Evolutionary conservation across 257 asterid genomes (phyloP), one percentile per base, ranked within the genome.

Genomic region (Solanum pinnatisectum): DNA sequence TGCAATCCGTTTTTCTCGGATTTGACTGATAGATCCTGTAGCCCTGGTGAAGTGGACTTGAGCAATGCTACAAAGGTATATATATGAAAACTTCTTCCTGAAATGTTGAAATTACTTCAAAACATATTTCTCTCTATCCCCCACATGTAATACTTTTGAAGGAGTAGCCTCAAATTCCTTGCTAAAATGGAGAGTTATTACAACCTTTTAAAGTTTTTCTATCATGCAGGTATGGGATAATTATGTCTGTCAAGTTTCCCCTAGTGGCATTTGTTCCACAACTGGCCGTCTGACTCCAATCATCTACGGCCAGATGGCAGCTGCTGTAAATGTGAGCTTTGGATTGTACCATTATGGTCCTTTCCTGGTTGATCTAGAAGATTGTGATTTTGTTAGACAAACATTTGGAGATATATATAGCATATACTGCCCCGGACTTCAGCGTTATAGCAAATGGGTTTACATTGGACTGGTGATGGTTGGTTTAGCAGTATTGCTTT

Each of bases 11-110:
- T 93, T 87, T 88, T 90, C 68, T 90, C 91, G 0, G 98, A 96
- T 90, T 91, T 96, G 87, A 92, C 92, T 0, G 90, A 93, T 46
- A 93, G 98, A 20, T 83, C 92, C 7, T 95, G 99, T 84, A 15
- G 89, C 2, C 74, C 94, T 1, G 96, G 93, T 49, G 99, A 95
- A 90, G 97, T 95, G 63, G 91, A 93, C 76, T 91, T 96, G 90
- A 87, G 82, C 91, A 95, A 95, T 81, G 99, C 98, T 20, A 95
- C 98, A n/a, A 94, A 91, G 95, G 98, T 96, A 93, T 4, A 27
- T 35, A 32, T 32, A 32, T 32, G 74, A 40, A 44, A 42, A 32
- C 70, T 49, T 82, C 49, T 39, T 39, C 78, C 88, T 87, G 32
- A 87, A 37, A 39, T 56, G 44, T 59, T 76, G 44, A 87, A 71